phyloP scores from a whole-genome alignment of 2,329 filamentous ascomycete species.

The Xylariaceae sp. region DNA sequence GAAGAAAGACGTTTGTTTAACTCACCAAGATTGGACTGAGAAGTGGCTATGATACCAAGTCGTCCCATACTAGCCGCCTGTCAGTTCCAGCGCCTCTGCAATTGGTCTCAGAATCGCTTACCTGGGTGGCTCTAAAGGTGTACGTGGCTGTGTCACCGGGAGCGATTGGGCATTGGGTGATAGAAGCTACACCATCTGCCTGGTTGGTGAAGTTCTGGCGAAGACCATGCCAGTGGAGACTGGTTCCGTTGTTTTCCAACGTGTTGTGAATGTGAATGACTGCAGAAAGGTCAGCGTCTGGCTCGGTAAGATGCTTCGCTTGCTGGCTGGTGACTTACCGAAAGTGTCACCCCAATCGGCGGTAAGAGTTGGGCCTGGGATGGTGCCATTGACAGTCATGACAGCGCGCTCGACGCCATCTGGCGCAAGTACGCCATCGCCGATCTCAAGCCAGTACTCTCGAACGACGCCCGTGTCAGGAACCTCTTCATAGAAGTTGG shows the following conservation, averaged over 20 bases:
- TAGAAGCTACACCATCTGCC: conserved; percentile 51
- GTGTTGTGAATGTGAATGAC: conserved; percentile 52
- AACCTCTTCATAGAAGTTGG: conserved; percentile 39
- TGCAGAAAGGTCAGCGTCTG: conserved; percentile 28
- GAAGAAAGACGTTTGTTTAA: not conserved
- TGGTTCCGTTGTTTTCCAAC: conserved; percentile 52
- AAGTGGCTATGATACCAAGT: conserved; percentile 61
- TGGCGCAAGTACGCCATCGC: conserved; percentile 37
- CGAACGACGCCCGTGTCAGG: conserved; percentile 47
- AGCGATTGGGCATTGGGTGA: conserved; percentile 48
- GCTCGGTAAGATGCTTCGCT: not conserved
- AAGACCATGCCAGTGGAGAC: conserved; percentile 61
- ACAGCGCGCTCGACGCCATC: conserved; percentile 42
- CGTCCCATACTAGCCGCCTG: conserved; percentile 42
- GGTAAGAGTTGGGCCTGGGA: conserved; percentile 56
- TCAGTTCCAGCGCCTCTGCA: conserved; percentile 7
- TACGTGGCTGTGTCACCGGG: conserved; percentile 53
- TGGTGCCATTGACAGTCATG: conserved; percentile 51
- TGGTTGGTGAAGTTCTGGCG: conserved; percentile 50
- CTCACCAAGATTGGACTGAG: conserved; percentile 33
- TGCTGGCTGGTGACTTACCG: conserved; percentile 5
- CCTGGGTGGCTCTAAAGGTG: conserved; percentile 46
- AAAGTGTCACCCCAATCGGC: conserved; percentile 44
- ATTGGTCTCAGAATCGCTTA: conserved; percentile 1
- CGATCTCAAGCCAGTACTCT: conserved; percentile 45